phyloP scores from a whole-genome alignment of 148 eudicot genomes.

The Arctostaphylos glauca region DNA sequence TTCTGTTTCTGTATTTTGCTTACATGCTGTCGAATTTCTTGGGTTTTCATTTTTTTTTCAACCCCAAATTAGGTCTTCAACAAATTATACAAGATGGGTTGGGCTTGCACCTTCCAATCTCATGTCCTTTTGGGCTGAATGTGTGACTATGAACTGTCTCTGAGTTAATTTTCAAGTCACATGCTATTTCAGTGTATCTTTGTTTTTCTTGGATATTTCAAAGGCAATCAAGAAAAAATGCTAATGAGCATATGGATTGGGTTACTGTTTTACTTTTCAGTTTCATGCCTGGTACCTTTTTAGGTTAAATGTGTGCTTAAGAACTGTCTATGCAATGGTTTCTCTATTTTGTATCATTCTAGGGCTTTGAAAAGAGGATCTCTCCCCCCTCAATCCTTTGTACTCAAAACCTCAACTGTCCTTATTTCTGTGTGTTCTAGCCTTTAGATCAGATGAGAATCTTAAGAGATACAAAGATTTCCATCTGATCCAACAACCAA shows the following conservation, averaged over 20 bases:
- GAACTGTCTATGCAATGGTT: neutral
- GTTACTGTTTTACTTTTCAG: neutral
- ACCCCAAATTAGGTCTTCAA: neutral
- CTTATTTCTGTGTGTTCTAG: too few relatives aligned
- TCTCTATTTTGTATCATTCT: neutral
- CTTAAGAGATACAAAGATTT: too few relatives aligned
- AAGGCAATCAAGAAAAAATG: too few relatives aligned
- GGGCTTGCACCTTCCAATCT: neutral
- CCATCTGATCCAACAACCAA: too few relatives aligned
- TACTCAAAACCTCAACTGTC: too few relatives aligned
- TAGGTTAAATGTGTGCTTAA: neutral
- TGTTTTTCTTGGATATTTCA: constrained; percentile 13
- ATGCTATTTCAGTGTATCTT: neutral
- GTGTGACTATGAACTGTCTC: neutral
- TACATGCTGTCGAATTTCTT: neutral
- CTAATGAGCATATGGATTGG: neutral
- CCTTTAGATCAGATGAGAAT: too few relatives aligned
- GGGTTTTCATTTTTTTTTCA: neutral
- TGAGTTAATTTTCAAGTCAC: neutral
- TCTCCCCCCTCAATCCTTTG: neutral
- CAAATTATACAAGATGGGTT: neutral
- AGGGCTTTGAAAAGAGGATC: neutral
- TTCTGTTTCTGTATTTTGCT: neutral
- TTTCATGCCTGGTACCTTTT: neutral
- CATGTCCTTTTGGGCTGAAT: neutral